Percentiles rank a stretch among this genome's conserved stretches.
Evolutionary conservation across 768 basidiomycete genomes (phyloP).

Genomic region (Lentinula lateritia): DNA sequence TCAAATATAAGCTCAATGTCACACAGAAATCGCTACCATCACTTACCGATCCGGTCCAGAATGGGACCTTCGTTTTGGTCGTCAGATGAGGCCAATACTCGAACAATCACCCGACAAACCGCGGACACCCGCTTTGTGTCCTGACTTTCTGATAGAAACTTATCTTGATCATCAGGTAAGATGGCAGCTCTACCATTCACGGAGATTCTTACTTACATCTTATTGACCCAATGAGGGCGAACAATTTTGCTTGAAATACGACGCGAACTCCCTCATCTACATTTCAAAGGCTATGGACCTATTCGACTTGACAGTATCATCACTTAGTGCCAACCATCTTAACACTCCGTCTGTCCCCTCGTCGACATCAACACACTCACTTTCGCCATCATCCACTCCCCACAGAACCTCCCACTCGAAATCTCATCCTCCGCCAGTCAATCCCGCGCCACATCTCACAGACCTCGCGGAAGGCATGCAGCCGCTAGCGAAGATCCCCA

Average conservation of each 20-base stretch:
- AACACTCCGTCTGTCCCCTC: conserved; percentile 18
- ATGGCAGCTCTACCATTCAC: conserved; percentile 32
- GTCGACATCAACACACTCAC: conserved; percentile 20
- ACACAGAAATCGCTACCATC: conserved; percentile 93
- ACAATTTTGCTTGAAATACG: conserved; percentile 97
- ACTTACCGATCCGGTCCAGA: conserved; percentile 99
- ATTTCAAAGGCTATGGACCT: conserved; percentile 99
- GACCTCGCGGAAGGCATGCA: conserved; percentile 74
- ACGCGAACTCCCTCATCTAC: conserved; percentile 98
- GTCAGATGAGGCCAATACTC: conserved; percentile 51
- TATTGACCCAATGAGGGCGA: conserved; percentile 67
- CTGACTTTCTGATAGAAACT: conserved; percentile 97
- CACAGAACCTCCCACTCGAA: conserved; percentile 53
- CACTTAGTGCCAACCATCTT: conserved; percentile 43
- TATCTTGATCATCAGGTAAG: conserved; percentile 94
- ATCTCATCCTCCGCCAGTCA: conserved; percentile 66
- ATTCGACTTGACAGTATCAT: conserved; percentile 85
- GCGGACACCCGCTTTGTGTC: conserved; percentile 75
- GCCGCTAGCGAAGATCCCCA: conserved; percentile 73
- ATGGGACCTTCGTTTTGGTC: conserved; percentile 97
- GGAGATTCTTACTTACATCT: conserved; percentile 24
- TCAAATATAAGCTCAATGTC: background rate
- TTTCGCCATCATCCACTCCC: conserved; percentile 13
- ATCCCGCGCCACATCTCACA: conserved; percentile 69
- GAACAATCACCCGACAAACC: conserved; percentile 22